Base-by-base conservation (phyloP, 1,284 basidiomycete species). In the Ustilago esculenta region DNA sequence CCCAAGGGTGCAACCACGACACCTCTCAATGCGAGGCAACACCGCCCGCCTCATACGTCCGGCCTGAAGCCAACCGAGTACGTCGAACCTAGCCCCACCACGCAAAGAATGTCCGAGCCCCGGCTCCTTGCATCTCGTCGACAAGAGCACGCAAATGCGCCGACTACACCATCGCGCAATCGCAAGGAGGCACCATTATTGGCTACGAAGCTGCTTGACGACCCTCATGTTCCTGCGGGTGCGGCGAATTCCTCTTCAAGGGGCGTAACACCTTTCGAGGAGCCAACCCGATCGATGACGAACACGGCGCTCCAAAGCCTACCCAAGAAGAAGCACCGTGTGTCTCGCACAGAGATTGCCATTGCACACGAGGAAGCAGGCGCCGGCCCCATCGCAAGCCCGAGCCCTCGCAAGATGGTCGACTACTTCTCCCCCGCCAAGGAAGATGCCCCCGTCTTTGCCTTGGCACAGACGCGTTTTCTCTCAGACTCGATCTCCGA, bases 291-390 rank as follows among this genome's bases (percentile, higher is more conserved):
- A 5, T 25, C 37, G 8, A 32, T 20, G 5, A 39, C 57, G 33
- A 59, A 10, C 20, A 24, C 27, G 4, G 29, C 30, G n/a, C 45
- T 65, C 1, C 60, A 59, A 23, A 70, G 67, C 52, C 29, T 70
- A 20, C 67, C 67, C 3, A 70, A 65, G 60, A 70, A 70, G 40
- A 70, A 70, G 49, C 55, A 59, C 34, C 59, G 67, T 20, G 67
- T 70, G 30, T 59, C 54, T 14, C 48, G 23, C 29, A 60, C 41
- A 18, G 67, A 70, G 42, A 49, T 70, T 29, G 67, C 67, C 37
- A 65, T 70, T n/a, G 67, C 67, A 6, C 67, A 70, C 45, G 67
- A 70, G 40, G 60, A 64, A 43, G 67, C 67, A 5, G 67, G 60
- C n/a, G 60, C 67, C 17, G 67, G 67, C 4, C 67, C 67, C 24